Base-by-base conservation (phyloP, 495 filamentous ascomycete species). In the Rhypophila decipiens region DNA sequence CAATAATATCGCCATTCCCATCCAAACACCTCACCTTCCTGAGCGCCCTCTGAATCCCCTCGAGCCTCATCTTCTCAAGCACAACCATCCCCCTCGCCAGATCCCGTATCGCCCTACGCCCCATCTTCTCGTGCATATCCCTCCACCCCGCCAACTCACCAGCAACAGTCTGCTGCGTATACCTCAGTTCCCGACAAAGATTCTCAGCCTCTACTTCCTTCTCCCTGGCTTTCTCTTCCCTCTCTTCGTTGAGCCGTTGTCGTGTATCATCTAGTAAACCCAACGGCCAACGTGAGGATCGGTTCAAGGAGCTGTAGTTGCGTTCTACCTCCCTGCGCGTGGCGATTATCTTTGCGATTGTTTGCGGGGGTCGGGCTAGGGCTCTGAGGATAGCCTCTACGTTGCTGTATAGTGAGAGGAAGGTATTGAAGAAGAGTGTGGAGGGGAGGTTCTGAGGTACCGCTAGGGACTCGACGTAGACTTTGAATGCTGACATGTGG, bases 111-210 rank as follows among this genome's bases (percentile, higher is more conserved):
- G 86, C 85, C 51, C 77, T 80, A 22, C 80, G 70, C 2, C 85
- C 90, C 66, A 88, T 76, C 53, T 79, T 80, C 53, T 84, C 88
- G 42, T 90, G 82, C 72, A 87, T 80, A 12, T 93, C 88, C 56
- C 95, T 87, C 86, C 91, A 97, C 2, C 88, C 90, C 1, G 93
- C 91, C 49, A 99, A 61, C 63, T 99, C 94, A 7, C 80, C 74
- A 11, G 94, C 91, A 5, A 96, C 90, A 9, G 90, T 87, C 63
- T 90, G 86, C 66, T 96, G 90, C 42, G 90, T 96, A 61, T 94
- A 96, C 27, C 87, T 70, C 17, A 99, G 64, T 59, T 99, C 94
- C 39, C 78, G 78, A 0, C 83, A 82, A 15, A 95, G 61, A 20
- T 71, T 73, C 27, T 79, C 72, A 8, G 85, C 68, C 54, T 96